Base-by-base conservation (phyloP, 2,329 filamentous ascomycete genomes). In the Cladosporium cucumerinum region DNA sequence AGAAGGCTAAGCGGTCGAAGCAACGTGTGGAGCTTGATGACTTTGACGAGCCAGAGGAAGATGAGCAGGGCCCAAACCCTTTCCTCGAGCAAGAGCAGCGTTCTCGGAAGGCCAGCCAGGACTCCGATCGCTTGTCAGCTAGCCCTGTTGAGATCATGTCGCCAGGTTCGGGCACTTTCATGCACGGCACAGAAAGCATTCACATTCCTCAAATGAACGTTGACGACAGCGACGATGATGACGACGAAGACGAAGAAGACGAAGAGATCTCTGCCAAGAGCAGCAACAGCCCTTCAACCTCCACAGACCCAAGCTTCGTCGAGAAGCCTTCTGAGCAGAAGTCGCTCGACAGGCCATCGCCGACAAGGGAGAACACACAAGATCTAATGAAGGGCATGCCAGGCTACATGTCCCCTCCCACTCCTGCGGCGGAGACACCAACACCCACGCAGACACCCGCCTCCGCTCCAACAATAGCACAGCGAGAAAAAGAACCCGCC, bases 11-110 rank as follows among this genome's bases (percentile, higher is more conserved):
- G 65, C 83, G 84, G 69, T 84, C 87, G 1, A 87, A 86, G 67
- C 79, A 85, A 18, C 85, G 88, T 26, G 82, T 88, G 67, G 87
- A 88, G 63, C 81, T 92, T 14, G 90, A 92, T 71, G 89, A 90
- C 68, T 89, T 90, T 54, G 89, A 90, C 61, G 85, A 85, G 5
- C 82, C 80, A 51, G 78, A 80, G 55, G 60, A 62, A 3, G 78
- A 78, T 11, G 62, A 59, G 14, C 28, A 58, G n/a, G 62, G 62
- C n/a, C 49, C 59, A 3, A 74, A 58, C 18, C 62, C 62, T 8
- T 64, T 64, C 54, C 54, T 59, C 30, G 72, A 78, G 57, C 71
- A 77, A 51, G 70, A 76, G 39, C 70, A 74, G 59, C 48, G 67
- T 5, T 30, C 28, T n/a, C 64, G 64, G 14, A 63, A 73, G 28